Conservation (phyloP, 345 rosid species). For the Brassica cretica region DNA sequence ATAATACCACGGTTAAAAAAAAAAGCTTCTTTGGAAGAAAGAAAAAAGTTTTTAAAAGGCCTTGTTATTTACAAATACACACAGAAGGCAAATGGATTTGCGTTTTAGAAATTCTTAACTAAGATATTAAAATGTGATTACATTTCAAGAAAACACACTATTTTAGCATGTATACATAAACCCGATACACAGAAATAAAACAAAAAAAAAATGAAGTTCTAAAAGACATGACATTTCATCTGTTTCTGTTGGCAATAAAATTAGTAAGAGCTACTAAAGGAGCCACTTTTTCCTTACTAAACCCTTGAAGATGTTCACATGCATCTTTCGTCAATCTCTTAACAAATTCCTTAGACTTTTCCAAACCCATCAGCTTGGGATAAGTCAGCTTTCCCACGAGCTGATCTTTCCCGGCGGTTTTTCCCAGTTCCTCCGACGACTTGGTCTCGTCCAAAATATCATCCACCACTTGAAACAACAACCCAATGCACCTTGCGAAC, state of each 20-base stretch:
- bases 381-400: conserved; percentile 71
- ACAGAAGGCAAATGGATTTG: too few species aligned
- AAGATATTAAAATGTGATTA: too few species aligned
- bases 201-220: conserved; percentile 17
- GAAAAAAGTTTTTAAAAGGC: too few species aligned
- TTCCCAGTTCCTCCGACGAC: conserved; percentile 83
- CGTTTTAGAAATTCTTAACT: too few species aligned
- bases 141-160: too few species aligned
- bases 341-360: conserved; percentile 70
- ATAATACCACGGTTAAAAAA: too few species aligned
- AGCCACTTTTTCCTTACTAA: conserved; percentile 64
- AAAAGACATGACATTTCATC: conserved; percentile 31
- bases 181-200: conserved; percentile 4
- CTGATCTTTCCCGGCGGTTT: conserved; percentile 92
- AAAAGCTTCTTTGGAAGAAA: too few species aligned
- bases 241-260: conserved; percentile 82
- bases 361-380: conserved; percentile 75
- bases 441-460: conserved; percentile 87
- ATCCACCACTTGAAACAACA: conserved; percentile 94
- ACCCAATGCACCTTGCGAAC: conserved; percentile 69
- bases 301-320: conserved; percentile 55
- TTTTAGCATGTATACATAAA: conserved; percentile 29
- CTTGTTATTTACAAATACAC: too few species aligned
- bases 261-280: conserved; percentile 81
- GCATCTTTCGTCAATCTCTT: conserved; percentile 66